Conservation (phyloP, 73 alveolate genomes). For the Paramecium octaurelia region DNA sequence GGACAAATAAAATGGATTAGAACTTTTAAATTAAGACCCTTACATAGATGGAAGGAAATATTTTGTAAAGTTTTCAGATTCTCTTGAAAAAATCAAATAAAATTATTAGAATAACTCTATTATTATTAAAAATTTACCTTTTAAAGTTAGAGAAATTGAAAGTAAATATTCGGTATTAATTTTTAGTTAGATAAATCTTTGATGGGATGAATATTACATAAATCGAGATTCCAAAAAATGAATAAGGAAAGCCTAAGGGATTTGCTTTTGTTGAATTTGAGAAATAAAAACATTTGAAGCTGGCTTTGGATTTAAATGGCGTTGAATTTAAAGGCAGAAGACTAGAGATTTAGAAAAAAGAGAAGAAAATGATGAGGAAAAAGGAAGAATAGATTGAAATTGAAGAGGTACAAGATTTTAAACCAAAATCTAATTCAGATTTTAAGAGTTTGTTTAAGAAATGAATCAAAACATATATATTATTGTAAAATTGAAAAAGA, state of each 20-base stretch:
- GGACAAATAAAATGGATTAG: neutral
- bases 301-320: slow-evolving; percentile 70
- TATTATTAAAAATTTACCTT: slow-evolving; percentile 46
- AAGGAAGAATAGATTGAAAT: neutral
- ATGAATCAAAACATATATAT: neutral
- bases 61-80: neutral
- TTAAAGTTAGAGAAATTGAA: slow-evolving; percentile 50
- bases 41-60: slow-evolving; percentile 47
- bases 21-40: neutral
- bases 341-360: slow-evolving; percentile 47
- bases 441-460: neutral
- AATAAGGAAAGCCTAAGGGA: slow-evolving; percentile 79
- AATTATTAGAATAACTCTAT: neutral
- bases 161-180: neutral
- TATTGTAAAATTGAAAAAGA: neutral
- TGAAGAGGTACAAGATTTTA: neutral
- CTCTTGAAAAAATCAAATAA: slow-evolving; percentile 37
- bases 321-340: slow-evolving; percentile 72
- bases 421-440: slow-evolving; percentile 13
- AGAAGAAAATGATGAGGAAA: neutral
- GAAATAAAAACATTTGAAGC: slow-evolving; percentile 64
- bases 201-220: slow-evolving; percentile 30
- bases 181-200: slow-evolving; percentile 15
- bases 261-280: slow-evolving; percentile 81
- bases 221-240: slow-evolving; percentile 65